These are phyloP conservation scores for Lactarius sp. DNA, from an alignment of 768 basidiomycete genomes.

Conservation along the genomic window DNA sequence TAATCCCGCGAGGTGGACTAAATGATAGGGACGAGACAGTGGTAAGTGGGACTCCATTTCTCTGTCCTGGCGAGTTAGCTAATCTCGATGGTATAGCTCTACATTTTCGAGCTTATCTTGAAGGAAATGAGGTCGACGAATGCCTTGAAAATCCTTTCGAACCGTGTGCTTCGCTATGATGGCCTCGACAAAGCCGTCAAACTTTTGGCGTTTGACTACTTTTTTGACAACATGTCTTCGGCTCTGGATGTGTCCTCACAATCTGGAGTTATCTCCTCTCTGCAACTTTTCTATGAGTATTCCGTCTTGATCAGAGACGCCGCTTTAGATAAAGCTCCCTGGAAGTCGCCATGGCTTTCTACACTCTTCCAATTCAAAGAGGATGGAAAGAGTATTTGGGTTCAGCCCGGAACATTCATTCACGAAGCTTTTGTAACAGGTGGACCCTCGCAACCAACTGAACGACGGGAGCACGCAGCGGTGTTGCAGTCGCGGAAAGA, in stretches of 20 bases:
- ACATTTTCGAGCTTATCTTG: conserved; percentile 11
- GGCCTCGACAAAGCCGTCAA: conserved; percentile 1
- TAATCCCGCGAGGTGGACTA: not conserved
- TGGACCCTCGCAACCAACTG: not conserved
- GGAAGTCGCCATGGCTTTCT: conserved; percentile 9
- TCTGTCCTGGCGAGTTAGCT: not conserved
- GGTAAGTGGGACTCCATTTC: not conserved
- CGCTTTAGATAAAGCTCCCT: conserved; percentile 12
- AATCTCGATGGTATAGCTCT: not conserved
- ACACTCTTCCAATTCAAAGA: conserved; percentile 13
- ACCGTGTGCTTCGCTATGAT: conserved; percentile 1
- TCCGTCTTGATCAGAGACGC: conserved; percentile 13
- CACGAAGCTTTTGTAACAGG: not conserved
- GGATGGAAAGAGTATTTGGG: conserved; percentile 3
- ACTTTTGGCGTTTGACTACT: conserved; percentile 8
- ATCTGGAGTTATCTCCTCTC: not conserved
- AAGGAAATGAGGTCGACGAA: not conserved
- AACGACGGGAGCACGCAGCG: not conserved
- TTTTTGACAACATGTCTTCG: conserved; percentile 14
- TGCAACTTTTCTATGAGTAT: conserved; percentile 13
- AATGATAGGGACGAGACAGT: not conserved
- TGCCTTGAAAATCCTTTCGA: not conserved
- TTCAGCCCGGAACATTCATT: not conserved
- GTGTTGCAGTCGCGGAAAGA: not conserved
- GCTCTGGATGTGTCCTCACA: conserved; percentile 18